Percentiles rank a stretch among this genome's conserved stretches.
These are phyloP conservation scores for Neurospora sp. DNA, from an alignment of 495 filamentous ascomycete genomes.

Conservation along the genomic window DNA sequence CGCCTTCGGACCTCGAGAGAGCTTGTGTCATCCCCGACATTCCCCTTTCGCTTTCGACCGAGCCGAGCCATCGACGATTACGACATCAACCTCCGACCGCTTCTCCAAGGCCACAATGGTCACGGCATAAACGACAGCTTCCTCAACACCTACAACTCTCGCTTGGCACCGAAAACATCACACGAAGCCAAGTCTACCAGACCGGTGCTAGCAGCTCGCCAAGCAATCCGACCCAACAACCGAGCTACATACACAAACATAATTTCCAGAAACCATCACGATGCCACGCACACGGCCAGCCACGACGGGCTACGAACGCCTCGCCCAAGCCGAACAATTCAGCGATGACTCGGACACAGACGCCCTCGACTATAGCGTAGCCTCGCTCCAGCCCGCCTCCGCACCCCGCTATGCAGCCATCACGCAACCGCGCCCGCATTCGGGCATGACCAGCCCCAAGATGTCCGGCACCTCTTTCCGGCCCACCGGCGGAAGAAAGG, in stretches of 20 bases:
- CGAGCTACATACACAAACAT: neutral
- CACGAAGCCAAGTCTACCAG: neutral
- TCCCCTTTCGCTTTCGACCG: neutral
- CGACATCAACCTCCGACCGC: neutral
- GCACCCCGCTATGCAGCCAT: slow-evolving; percentile 62
- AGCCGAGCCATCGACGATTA: neutral
- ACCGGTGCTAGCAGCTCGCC: neutral
- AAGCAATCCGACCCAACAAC: neutral
- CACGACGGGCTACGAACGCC: slow-evolving; percentile 83
- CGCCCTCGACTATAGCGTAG: slow-evolving; percentile 44
- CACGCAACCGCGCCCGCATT: slow-evolving; percentile 48
- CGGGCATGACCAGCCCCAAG: slow-evolving; percentile 48
- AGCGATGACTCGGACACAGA: slow-evolving; percentile 65
- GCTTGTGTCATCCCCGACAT: neutral
- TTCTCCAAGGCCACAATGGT: neutral
- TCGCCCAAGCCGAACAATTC: slow-evolving; percentile 82
- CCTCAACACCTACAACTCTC: neutral
- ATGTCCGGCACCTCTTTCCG: slow-evolving; percentile 3
- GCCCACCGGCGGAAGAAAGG: slow-evolving; percentile 37
- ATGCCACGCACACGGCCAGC: slow-evolving; percentile 49
- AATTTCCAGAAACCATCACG: neutral
- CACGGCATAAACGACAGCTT: neutral
- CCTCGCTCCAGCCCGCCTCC: slow-evolving; percentile 49
- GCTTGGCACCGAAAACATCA: neutral
- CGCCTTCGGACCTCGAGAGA: neutral